phyloP scores from a whole-genome alignment of 164 flowering plant genomes.

The Vitis amurensis region DNA sequence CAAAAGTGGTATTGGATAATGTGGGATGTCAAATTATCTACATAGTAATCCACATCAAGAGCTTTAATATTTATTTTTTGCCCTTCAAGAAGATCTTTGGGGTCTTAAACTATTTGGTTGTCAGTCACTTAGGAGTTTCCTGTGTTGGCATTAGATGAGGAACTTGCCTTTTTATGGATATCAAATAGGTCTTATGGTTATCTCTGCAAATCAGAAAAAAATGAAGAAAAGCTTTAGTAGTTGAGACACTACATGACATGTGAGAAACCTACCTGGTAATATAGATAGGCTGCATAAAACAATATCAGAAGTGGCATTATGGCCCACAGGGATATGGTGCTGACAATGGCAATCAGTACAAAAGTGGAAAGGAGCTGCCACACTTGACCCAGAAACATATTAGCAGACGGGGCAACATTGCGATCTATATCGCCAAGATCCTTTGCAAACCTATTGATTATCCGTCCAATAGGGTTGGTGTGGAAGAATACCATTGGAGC shows the following conservation, averaged over 20 bases:
- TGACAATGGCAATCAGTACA: constrained; percentile 38
- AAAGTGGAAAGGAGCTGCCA: constrained; percentile 75
- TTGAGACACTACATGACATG: background rate
- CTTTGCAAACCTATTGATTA: constrained; percentile 93
- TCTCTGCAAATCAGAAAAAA: background rate
- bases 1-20: no score
- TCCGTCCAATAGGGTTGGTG: constrained; percentile 86
- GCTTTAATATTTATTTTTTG: no score
- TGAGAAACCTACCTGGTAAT: constrained; percentile 35
- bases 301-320: constrained; percentile 47
- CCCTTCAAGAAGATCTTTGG: no score
- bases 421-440: constrained; percentile 94
- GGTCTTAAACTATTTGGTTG: no score
- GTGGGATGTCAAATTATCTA: no score
- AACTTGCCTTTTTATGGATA: no score
- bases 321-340: constrained; percentile 46
- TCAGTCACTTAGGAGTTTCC: no score
- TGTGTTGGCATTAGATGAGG: no score
- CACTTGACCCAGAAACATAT: constrained; percentile 74
- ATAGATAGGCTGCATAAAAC: constrained; percentile 48
- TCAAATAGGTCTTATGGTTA: background rate
- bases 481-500: constrained; percentile 98
- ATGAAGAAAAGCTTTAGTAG: background rate
- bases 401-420: constrained; percentile 64
- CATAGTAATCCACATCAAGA: no score